phyloP scores from a whole-genome alignment of 768 basidiomycete species.

The Lactarius tabidus region DNA sequence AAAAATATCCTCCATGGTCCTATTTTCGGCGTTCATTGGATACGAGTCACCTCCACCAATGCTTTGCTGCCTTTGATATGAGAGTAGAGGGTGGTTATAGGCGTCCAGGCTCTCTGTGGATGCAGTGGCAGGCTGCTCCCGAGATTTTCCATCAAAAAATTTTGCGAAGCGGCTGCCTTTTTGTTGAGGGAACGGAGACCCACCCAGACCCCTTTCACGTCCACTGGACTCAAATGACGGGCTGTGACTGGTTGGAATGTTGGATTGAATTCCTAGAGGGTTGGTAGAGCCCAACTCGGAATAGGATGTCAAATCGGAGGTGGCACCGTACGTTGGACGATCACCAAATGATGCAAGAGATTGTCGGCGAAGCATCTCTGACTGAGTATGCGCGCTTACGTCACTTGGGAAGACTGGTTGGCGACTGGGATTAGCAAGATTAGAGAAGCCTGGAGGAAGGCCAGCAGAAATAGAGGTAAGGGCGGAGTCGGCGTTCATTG shows the following conservation, averaged over 20 bases:
- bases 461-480: not conserved
- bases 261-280: constrained; percentile 12
- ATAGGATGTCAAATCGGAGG: constrained; percentile 10
- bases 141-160: constrained; percentile 73
- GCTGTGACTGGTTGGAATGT: constrained; percentile 21
- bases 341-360: constrained; percentile 19
- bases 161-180: constrained; percentile 86
- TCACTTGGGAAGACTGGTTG: constrained; percentile 13
- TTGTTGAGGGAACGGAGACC: constrained; percentile 46
- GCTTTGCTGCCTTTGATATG: constrained; percentile 43
- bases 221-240: constrained; percentile 24
- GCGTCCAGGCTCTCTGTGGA: constrained; percentile 38
- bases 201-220: constrained; percentile 28
- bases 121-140: constrained; percentile 39
- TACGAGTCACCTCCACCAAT: constrained; percentile 35
- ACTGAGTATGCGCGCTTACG: constrained; percentile 9
- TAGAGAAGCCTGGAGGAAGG: constrained; percentile 17
- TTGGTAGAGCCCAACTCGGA: constrained; percentile 17
- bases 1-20: constrained; percentile 76
- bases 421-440: constrained; percentile 3
- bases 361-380: constrained; percentile 20
- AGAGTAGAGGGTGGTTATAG: constrained; percentile 42
- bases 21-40: constrained; percentile 44
- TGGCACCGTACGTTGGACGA: constrained; percentile 10
- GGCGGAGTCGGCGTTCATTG: not conserved